Percentiles rank a stretch among this genome's conserved stretches.
These are phyloP conservation scores for Aspergillus baeticus DNA, from an alignment of 495 filamentous ascomycete genomes.

Conservation along the genomic window DNA sequence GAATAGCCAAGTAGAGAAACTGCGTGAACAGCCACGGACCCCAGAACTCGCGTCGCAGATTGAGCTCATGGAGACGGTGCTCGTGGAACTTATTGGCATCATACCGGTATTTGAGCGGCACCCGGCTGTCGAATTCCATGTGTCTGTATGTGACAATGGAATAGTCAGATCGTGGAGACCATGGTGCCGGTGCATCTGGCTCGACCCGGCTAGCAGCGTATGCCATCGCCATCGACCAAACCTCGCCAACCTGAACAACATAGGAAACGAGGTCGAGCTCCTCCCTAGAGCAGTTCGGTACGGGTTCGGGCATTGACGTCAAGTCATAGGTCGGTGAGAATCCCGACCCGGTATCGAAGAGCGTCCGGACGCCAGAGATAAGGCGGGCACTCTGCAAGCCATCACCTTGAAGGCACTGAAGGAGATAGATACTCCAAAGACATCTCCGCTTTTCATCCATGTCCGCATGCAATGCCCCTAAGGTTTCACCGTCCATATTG, in stretches of 20 bases:
- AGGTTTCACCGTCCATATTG: slow-evolving; percentile 19
- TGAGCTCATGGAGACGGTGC: slow-evolving; percentile 28
- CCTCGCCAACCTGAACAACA: slow-evolving; percentile 34
- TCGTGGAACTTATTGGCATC: slow-evolving; percentile 41
- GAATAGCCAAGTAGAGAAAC: slow-evolving; percentile 41
- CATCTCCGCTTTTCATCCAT: slow-evolving; percentile 39
- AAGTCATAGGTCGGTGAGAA: slow-evolving; percentile 13
- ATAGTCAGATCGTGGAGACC: slow-evolving; percentile 44
- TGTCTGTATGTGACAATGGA: slow-evolving; percentile 38
- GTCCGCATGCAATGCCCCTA: slow-evolving; percentile 24
- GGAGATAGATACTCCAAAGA: slow-evolving; percentile 37
- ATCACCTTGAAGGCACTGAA: slow-evolving; percentile 36
- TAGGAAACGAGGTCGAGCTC: slow-evolving; percentile 39
- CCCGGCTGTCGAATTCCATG: slow-evolving; percentile 44
- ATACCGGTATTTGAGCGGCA: slow-evolving; percentile 39
- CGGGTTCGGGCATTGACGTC: background rate
- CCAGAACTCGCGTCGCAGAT: slow-evolving; percentile 42
- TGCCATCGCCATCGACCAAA: slow-evolving; percentile 40
- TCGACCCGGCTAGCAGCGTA: slow-evolving; percentile 35
- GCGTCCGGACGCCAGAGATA: slow-evolving; percentile 14
- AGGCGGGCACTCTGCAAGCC: slow-evolving; percentile 6
- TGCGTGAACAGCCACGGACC: slow-evolving; percentile 46
- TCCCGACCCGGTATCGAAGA: slow-evolving; percentile 14
- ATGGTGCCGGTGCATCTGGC: slow-evolving; percentile 33
- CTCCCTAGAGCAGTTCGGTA: slow-evolving; percentile 9